Base-by-base conservation (phyloP, 352 stramenopile genomes). In the Phytopythium boreale region DNA sequence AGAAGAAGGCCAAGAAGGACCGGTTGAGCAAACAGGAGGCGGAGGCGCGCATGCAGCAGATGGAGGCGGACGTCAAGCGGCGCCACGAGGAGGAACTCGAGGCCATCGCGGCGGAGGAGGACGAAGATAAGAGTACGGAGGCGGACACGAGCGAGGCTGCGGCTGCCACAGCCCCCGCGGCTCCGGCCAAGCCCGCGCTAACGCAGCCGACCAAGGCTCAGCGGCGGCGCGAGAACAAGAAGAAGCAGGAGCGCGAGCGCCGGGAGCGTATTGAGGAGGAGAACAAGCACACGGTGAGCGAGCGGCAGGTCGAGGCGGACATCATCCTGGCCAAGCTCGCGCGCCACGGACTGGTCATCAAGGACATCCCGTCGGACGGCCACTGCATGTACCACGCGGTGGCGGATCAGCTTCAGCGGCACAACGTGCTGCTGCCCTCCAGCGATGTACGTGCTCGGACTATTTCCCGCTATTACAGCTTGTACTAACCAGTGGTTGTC, bases 311-410 rank as follows among this genome's bases (percentile, higher is more conserved):
- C 31, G 88, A 97, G 66, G 72, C 77, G 5, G 87, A 97, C 27
- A 70, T 84, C 49, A 93, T 96, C 55, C 27, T 75, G 36, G 57
- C 63, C 9, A 87, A 93, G 71, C 74, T 96, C 34, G 47, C 70
- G 31, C 74, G 69, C 49, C 63, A 79, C 34, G 74, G 74, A 3
- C 72, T 95, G 36, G 66, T 66, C 46, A 95, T 99, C 66, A 83
- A 92, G 49, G 96, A 99, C 64, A 97, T 99, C 20, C 82, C 88
- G 43, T 96, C 96, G 2, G 97, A 99, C 72, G 97, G 97, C 5
- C 87, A 99, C 82, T 99, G 97, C 76, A 92, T 99, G 75, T 99
- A 99, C 80, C 91, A 98, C 62, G 93, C 96, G 4, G 87, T 99
- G 20, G 95, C 82, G 0, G 85, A 97, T 63, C 95, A 98, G 70